Evolutionary conservation across 1,139 yeast genomes (phyloP).

Genomic region (Spathaspora sp.): DNA sequence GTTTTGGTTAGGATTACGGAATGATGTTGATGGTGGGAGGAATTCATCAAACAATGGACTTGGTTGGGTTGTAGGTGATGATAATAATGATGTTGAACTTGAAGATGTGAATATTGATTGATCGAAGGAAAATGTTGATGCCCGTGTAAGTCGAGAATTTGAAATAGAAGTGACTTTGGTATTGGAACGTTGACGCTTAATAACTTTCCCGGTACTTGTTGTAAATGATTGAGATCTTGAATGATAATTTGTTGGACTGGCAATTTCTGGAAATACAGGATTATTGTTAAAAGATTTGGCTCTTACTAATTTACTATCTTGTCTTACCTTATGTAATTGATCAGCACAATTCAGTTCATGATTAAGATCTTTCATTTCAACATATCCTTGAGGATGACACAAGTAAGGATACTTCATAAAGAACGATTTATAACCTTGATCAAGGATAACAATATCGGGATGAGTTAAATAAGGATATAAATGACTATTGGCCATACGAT

Average conservation of each 20-base stretch:
- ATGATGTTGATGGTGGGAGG: slow-evolving; percentile 36
- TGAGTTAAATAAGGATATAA: slow-evolving; percentile 77
- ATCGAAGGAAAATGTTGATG: slow-evolving; percentile 18
- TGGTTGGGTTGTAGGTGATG: slow-evolving; percentile 11
- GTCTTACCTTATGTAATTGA: slow-evolving; percentile 69
- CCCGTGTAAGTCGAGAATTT: slow-evolving; percentile 17
- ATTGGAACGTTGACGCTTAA: slow-evolving; percentile 36
- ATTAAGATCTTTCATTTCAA: slow-evolving; percentile 81
- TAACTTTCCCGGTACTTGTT: slow-evolving; percentile 33
- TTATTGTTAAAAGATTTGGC: slow-evolving; percentile 29
- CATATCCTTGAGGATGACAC: slow-evolving; percentile 76
- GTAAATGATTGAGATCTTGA: slow-evolving; percentile 32
- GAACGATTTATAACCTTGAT: slow-evolving; percentile 88
- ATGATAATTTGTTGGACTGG: slow-evolving; percentile 17
- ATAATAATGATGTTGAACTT: slow-evolving; percentile 8
- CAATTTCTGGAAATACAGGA: neutral
- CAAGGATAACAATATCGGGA: slow-evolving; percentile 85
- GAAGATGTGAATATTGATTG: slow-evolving; percentile 18
- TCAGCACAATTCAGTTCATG: slow-evolving; percentile 67
- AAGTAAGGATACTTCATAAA: slow-evolving; percentile 52
- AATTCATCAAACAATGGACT: slow-evolving; percentile 18
- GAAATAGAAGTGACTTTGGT: slow-evolving; percentile 13
- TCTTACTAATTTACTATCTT: slow-evolving; percentile 47
- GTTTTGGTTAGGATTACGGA: slow-evolving; percentile 14
- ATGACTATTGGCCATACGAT: slow-evolving; percentile 69